Percentiles rank a stretch among this genome's conserved stretches.
phyloP scores from a whole-genome alignment of 73 alveolate genomes.

The Paramecium pentaurelia region DNA sequence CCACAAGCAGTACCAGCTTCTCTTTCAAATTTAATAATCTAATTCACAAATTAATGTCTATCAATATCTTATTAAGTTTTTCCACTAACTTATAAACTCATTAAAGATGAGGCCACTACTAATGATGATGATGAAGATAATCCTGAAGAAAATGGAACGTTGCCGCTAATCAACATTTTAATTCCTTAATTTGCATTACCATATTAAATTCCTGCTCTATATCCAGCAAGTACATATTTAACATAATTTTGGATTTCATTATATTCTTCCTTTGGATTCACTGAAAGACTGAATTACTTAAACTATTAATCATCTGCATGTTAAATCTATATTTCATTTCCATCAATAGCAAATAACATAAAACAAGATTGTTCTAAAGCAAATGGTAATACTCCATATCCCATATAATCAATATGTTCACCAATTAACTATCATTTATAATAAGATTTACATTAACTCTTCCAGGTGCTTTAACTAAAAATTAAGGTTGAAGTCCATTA shows the following conservation, averaged over 20 bases:
- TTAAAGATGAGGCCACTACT: conserved; percentile 79
- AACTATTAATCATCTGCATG: conserved; percentile 72
- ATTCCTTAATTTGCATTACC: conserved; percentile 64
- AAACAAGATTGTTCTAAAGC: conserved; percentile 85
- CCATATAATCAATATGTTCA: conserved; percentile 92
- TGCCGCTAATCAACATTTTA: conserved; percentile 78
- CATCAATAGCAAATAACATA: conserved; percentile 74
- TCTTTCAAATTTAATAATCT: conserved; percentile 68
- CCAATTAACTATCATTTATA: conserved; percentile 71
- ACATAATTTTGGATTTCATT: conserved; percentile 58
- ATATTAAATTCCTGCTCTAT: conserved; percentile 67
- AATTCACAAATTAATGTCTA: conserved; percentile 57
- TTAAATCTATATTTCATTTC: conserved; percentile 64
- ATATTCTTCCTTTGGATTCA: conserved; percentile 64
- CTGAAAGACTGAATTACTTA: conserved; percentile 50
- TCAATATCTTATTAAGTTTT: conserved; percentile 22
- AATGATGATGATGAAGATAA: conserved; percentile 78
- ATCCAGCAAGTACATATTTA: conserved; percentile 84
- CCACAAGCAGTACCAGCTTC: conserved; percentile 89
- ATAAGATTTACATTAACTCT: conserved; percentile 70
- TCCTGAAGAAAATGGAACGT: conserved; percentile 89
- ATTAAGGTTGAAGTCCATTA: background rate
- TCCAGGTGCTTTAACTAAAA: conserved; percentile 82
- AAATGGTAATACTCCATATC: conserved; percentile 86
- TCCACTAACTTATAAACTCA: conserved; percentile 74